Evolutionary conservation across 768 basidiomycete species (phyloP).

Genomic region (Pisolithus albus): DNA sequence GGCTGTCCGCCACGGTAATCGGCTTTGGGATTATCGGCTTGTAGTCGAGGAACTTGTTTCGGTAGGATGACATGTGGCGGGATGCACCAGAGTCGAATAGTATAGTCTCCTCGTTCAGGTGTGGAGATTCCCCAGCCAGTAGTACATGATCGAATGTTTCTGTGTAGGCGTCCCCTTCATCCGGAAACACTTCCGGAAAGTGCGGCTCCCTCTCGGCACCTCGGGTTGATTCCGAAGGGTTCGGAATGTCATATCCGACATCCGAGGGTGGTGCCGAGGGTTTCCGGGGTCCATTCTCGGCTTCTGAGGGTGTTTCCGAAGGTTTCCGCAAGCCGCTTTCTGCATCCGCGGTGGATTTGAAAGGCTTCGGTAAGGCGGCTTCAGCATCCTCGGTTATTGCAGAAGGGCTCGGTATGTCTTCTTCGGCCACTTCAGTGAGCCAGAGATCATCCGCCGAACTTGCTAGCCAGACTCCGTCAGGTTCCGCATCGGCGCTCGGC

Average conservation of each 20-base stretch:
- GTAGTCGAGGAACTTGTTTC: not conserved
- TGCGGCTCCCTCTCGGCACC: not conserved
- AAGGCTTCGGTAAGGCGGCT: no score
- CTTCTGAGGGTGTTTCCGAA: no score
- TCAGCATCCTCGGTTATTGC: no score
- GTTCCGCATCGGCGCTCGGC: not conserved
- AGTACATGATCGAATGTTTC: not conserved
- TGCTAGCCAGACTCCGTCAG: not conserved
- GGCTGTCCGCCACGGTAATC: conserved; percentile 16
- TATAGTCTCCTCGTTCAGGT: not conserved
- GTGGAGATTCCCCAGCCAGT: not conserved
- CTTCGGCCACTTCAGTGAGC: not conserved
- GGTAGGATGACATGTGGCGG: not conserved
- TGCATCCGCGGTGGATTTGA: no score
- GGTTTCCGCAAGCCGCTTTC: no score
- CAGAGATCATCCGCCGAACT: not conserved
- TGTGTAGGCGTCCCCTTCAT: not conserved
- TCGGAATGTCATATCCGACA: no score
- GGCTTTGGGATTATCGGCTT: conserved; percentile 12
- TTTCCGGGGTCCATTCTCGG: no score
- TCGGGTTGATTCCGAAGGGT: no score
- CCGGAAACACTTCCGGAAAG: not conserved
- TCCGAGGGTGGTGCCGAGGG: no score
- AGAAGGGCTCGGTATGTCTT: no score
- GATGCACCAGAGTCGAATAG: not conserved